A percentile compares a stretch with the other conserved stretches of the same genome.
phyloP scores from a whole-genome alignment of 2,329 filamentous ascomycete genomes.

The Botrytis sinoallii region DNA sequence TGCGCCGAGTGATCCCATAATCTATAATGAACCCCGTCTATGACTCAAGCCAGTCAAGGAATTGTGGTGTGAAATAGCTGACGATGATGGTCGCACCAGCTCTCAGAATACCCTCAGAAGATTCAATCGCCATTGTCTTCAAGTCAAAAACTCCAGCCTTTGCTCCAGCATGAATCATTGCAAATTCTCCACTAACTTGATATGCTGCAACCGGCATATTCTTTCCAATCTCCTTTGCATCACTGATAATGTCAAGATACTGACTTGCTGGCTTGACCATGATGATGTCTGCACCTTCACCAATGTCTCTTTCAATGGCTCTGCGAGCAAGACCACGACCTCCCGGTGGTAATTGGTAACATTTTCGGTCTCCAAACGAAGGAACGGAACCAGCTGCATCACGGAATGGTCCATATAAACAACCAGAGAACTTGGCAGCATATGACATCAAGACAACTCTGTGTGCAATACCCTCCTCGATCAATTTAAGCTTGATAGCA shows the following conservation, averaged over 20 bases:
- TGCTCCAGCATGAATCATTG: conserved; percentile 95
- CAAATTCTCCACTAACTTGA: conserved; percentile 94
- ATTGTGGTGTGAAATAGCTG: conserved; percentile 88
- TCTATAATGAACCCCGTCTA: conserved; percentile 33
- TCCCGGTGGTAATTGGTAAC: conserved; percentile 93
- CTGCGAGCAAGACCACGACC: conserved; percentile 87
- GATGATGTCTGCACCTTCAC: conserved; percentile 93
- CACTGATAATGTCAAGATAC: conserved; percentile 95
- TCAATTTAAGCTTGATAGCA: conserved; percentile 96
- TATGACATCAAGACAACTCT: conserved; percentile 95
- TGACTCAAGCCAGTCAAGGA: conserved; percentile 63
- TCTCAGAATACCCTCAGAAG: conserved; percentile 86
- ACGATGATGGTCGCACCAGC: conserved; percentile 92
- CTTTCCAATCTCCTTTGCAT: conserved; percentile 89
- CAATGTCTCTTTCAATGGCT: conserved; percentile 85
- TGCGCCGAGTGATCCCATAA: neutral
- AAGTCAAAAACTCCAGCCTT: conserved; percentile 96
- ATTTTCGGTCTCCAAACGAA: conserved; percentile 89
- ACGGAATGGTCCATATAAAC: conserved; percentile 93
- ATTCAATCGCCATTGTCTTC: conserved; percentile 91
- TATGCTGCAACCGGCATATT: conserved; percentile 94
- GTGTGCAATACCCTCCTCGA: conserved; percentile 90
- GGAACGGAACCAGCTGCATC: conserved; percentile 90
- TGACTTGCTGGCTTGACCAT: conserved; percentile 98
- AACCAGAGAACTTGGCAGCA: conserved; percentile 95